Base-by-base conservation (phyloP, 1,284 basidiomycete species). In the Schizophyllum commune region DNA sequence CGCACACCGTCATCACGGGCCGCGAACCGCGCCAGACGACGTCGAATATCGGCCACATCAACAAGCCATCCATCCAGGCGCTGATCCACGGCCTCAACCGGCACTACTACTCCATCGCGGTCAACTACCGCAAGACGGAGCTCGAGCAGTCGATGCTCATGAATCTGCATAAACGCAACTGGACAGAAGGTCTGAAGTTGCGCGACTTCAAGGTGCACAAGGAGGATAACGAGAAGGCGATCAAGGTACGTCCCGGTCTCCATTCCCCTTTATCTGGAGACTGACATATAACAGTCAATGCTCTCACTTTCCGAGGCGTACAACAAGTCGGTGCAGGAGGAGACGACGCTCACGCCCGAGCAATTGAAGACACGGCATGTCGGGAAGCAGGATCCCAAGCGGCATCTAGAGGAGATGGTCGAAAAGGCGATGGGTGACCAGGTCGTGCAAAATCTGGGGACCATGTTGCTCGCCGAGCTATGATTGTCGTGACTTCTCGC, bases 141-240 rank as follows among this genome's bases (percentile, higher is more conserved):
- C 84, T 96, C 9, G 96, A 98, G 75, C 95, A 98, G 73, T 85
- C 91, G n/a, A 98, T 98, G 95, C 75, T 98, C 67, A 92, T 97
- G 87, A 98, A 98, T 74, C 77, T 98, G 69, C 96, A 98, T 79
- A 98, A 97, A 75, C 83, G 94, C 68, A 96, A 96, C 70, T 98
- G 95, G 95, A 98, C 96, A 7, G 94, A 98, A 74, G 96, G 95
- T 2, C 79, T 98, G 66, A 93, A 91, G 73, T 72, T 98, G 69
- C 83, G 86, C 61, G 94, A 98, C 75, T 97, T 97, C 76, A 84
- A 91, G 74, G 74, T 83, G 60, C 90, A 94, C 74, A 92, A 93
- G 70, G 84, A 91, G 73, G 79, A 78, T 34, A 97, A 97, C 70
- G 94, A 97, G 75, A 88, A 87, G 70, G 88, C 92, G 52, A 93